A percentile compares a stretch with the other conserved stretches of the same genome.
Conservation (phyloP, 257 asterid genomes). For the Lycium ferocissimum region DNA sequence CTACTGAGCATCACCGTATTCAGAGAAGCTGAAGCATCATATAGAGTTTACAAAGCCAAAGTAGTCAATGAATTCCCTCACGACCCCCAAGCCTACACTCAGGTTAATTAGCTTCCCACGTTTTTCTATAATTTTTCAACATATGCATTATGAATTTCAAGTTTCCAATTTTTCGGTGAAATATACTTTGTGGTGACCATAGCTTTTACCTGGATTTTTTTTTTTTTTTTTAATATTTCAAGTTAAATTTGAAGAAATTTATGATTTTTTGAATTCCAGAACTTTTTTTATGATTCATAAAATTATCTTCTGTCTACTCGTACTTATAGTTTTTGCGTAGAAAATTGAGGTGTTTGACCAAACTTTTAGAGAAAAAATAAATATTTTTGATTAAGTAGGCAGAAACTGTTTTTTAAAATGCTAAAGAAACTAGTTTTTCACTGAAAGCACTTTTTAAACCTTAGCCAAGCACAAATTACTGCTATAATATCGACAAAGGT, state of each 20-base stretch:
- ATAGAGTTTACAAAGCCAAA: slow-evolving; percentile 14
- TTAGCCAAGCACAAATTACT: no score
- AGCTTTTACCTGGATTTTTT: not conserved
- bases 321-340: not conserved
- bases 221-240: no score
- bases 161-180: no score
- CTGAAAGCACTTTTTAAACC: no score
- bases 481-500: no score
- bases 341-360: no score
- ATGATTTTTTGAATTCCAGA: not conserved
- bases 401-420: no score
- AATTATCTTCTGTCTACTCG: not conserved
- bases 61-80: slow-evolving; percentile 28
- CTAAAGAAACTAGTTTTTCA: no score
- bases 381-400: no score
- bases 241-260: no score
- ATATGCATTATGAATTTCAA: not conserved
- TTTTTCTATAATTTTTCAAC: not conserved
- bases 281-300: not conserved
- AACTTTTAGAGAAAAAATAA: no score
- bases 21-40: slow-evolving; percentile 15
- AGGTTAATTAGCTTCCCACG: not conserved
- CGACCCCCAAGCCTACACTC: slow-evolving; percentile 27
- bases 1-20: not conserved
- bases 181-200: not conserved